Evolutionary conservation across 352 stramenopile species (phyloP).

Genomic region (Pythium myriotylum): DNA sequence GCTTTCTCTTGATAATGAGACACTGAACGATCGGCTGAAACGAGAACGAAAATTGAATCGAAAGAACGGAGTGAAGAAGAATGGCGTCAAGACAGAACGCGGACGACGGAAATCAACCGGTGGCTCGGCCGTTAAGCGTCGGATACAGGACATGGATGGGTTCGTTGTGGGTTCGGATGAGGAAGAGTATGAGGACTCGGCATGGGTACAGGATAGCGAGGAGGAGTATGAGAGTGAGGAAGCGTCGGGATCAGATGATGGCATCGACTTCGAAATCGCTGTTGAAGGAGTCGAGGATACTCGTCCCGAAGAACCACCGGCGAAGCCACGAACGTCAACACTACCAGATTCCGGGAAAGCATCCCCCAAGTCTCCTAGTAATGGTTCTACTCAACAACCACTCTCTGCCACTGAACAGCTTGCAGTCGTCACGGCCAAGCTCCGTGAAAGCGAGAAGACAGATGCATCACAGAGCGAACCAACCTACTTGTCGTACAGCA

Average conservation of each 20-base stretch:
- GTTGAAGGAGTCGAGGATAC: slow-evolving; percentile 23
- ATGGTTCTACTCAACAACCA: not conserved
- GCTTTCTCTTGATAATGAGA: slow-evolving; percentile 34
- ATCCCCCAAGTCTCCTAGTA: slow-evolving; percentile 6
- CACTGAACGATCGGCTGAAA: slow-evolving; percentile 47
- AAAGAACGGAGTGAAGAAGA: slow-evolving; percentile 7
- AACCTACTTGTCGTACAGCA: slow-evolving; percentile 25
- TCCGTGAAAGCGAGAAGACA: slow-evolving; percentile 11
- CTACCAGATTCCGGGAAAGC: slow-evolving; percentile 4
- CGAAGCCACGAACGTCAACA: slow-evolving; percentile 32
- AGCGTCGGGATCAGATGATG: slow-evolving; percentile 33
- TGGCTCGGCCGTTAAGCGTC: not conserved
- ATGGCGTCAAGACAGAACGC: slow-evolving; percentile 19
- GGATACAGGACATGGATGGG: slow-evolving; percentile 16
- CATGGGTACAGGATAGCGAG: slow-evolving; percentile 29
- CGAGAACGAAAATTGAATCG: not conserved
- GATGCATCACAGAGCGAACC: not conserved
- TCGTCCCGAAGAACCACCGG: slow-evolving; percentile 43
- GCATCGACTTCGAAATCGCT: slow-evolving; percentile 30
- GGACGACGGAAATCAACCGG: slow-evolving; percentile 22
- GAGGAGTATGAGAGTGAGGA: slow-evolving; percentile 39
- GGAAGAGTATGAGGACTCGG: slow-evolving; percentile 21
- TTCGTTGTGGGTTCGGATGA: slow-evolving; percentile 28
- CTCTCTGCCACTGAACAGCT: slow-evolving; percentile 12
- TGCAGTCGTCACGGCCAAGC: slow-evolving; percentile 2